Conservation (phyloP, 805 yeast species). For the Wickerhamiella allomyrinae region DNA sequence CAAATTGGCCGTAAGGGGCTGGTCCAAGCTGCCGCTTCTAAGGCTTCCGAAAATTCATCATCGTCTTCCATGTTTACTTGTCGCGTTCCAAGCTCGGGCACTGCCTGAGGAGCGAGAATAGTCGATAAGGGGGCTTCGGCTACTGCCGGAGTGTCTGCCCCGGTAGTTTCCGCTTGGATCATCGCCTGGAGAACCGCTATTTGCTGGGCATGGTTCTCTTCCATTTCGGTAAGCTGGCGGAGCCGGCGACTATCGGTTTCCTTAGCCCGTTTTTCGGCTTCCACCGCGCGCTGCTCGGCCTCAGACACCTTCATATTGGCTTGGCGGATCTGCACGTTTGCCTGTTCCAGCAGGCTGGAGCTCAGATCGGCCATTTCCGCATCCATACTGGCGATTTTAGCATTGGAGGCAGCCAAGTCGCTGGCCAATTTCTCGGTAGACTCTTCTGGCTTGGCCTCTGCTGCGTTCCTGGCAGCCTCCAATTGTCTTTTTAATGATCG, state of each 20-base stretch:
- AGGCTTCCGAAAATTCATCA: slow-evolving; percentile 4
- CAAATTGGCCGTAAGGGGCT: slow-evolving; percentile 19
- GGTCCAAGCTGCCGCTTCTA: slow-evolving; percentile 14
- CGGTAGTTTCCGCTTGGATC: slow-evolving; percentile 28
- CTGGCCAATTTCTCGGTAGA: slow-evolving; percentile 76
- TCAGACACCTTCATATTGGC: slow-evolving; percentile 54
- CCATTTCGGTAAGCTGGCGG: slow-evolving; percentile 49
- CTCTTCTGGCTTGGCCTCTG: slow-evolving; percentile 30
- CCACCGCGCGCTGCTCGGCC: slow-evolving; percentile 40
- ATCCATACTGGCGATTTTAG: slow-evolving; percentile 41
- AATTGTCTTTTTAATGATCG: slow-evolving; percentile 15
- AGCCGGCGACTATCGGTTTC: slow-evolving; percentile 45
- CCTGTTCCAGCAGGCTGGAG: slow-evolving; percentile 35
- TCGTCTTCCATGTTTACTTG: background rate
- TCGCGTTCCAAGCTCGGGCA: background rate
- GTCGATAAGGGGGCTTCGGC: background rate
- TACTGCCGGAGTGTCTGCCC: background rate
- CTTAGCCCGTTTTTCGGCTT: slow-evolving; percentile 44
- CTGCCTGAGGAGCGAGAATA: background rate
- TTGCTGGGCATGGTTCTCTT: slow-evolving; percentile 38
- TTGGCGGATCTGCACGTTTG: slow-evolving; percentile 68
- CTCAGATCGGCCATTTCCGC: slow-evolving; percentile 41
- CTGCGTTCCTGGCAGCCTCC: slow-evolving; percentile 2
- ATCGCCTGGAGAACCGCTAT: slow-evolving; percentile 45
- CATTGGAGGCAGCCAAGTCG: slow-evolving; percentile 68